phyloP scores from a whole-genome alignment of 1,284 basidiomycete species.

The Papiliotrema laurentii region DNA sequence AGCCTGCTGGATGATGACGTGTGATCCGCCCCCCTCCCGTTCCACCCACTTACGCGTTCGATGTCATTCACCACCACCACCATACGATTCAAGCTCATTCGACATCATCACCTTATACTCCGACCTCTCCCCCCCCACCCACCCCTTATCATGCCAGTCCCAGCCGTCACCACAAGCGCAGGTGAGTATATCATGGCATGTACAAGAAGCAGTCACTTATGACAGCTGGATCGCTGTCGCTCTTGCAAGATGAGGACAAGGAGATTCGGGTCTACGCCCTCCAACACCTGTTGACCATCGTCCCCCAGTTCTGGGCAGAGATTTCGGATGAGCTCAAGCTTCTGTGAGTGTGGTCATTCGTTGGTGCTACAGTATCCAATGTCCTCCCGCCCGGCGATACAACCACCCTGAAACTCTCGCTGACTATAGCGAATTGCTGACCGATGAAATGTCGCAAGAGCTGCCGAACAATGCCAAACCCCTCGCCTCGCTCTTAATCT shows the following conservation, averaged over 20 bases:
- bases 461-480: conserved; percentile 67
- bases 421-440: conserved; percentile 69
- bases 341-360: conserved; percentile 59
- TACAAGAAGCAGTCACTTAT: not conserved
- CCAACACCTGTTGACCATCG: conserved; percentile 70
- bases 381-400: not conserved
- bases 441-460: conserved; percentile 64
- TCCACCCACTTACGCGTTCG: not conserved
- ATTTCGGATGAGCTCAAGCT: conserved; percentile 87
- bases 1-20: too few relatives aligned
- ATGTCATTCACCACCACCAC: not conserved
- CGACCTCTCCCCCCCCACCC: not conserved
- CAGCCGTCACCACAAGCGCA: conserved; percentile 39
- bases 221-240: conserved; percentile 76
- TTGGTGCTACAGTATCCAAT: not conserved
- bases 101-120: too few relatives aligned
- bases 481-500: conserved; percentile 79
- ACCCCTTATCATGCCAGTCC: conserved; percentile 33
- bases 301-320: conserved; percentile 94
- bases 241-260: conserved; percentile 76
- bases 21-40: too few relatives aligned
- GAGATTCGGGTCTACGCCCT: conserved; percentile 86
- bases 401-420: not conserved
- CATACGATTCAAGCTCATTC: not conserved
- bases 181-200: conserved; percentile 15